phyloP scores from a whole-genome alignment of 768 basidiomycete species.

The Leucosporidium creatinivorum region DNA sequence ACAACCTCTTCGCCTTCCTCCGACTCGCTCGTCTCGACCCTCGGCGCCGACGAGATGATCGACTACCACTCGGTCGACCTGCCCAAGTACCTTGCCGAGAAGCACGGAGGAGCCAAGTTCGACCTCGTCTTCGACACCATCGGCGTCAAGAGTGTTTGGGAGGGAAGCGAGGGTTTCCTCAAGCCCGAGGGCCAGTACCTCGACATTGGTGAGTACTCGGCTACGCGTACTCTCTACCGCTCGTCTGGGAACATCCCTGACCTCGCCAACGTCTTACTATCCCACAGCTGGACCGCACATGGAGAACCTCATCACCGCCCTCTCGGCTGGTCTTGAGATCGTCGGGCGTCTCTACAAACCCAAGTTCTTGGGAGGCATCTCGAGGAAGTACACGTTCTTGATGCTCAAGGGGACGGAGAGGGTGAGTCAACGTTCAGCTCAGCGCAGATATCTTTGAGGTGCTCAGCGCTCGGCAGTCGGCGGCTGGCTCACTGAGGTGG shows the following conservation, averaged over 20 bases:
- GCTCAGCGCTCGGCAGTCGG: constrained; percentile 35
- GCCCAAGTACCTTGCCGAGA: not conserved
- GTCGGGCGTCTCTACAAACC: constrained; percentile 46
- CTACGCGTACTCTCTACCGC: too few species aligned
- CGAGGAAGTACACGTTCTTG: constrained; percentile 21
- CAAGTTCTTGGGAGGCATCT: constrained; percentile 51
- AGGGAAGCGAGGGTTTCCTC: constrained; percentile 51
- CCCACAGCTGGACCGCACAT: not conserved
- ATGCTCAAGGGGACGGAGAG: not conserved
- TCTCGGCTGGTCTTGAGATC: not conserved
- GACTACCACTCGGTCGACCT: constrained; percentile 23
- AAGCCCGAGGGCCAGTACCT: constrained; percentile 47
- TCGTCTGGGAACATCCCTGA: too few species aligned
- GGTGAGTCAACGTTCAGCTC: not conserved
- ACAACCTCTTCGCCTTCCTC: constrained; percentile 27
- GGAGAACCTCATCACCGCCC: not conserved
- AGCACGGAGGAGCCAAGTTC: constrained; percentile 41
- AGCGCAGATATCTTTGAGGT: too few species aligned
- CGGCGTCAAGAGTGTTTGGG: constrained; percentile 44
- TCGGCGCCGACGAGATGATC: constrained; percentile 9
- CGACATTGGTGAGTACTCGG: constrained; percentile 13
- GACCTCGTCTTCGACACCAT: constrained; percentile 55
- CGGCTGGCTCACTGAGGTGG: too few species aligned
- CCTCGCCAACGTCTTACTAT: too few species aligned
- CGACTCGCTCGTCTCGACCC: constrained; percentile 7